These are phyloP conservation scores for Geotrichum armillariae DNA, from an alignment of 1,139 yeast species.

Conservation along the genomic window DNA sequence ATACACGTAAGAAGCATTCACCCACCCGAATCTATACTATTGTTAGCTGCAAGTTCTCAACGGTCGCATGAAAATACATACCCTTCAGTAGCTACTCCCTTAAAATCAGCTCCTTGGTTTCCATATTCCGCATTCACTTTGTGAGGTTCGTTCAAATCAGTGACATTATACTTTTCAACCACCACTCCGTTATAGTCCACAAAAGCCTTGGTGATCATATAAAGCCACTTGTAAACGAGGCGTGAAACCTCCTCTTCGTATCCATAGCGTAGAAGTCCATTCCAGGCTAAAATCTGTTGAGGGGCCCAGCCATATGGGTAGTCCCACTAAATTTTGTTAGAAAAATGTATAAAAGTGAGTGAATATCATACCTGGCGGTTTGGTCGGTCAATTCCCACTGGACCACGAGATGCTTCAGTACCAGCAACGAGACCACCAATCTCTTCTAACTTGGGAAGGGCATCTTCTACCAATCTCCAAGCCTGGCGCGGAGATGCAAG, in stretches of 20 bases:
- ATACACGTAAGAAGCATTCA: conserved; percentile 77
- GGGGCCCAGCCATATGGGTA: conserved; percentile 99
- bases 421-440: conserved; percentile 91
- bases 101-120: conserved; percentile 89
- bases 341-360: not conserved
- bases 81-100: conserved; percentile 95
- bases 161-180: conserved; percentile 93
- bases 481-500: conserved; percentile 78
- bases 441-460: conserved; percentile 75
- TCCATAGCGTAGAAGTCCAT: conserved; percentile 76
- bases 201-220: conserved; percentile 86
- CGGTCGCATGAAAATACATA: conserved; percentile 20
- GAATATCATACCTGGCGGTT: conserved; percentile 56
- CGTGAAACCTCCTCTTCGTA: conserved; percentile 65
- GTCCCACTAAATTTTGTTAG: conserved; percentile 63
- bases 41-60: conserved; percentile 7
- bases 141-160: conserved; percentile 81
- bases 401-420: conserved; percentile 74
- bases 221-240: conserved; percentile 83
- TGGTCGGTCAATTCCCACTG: conserved; percentile 66
- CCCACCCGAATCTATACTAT: conserved; percentile 66
- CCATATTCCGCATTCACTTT: conserved; percentile 96
- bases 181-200: conserved; percentile 94
- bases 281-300: conserved; percentile 94
- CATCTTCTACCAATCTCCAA: conserved; percentile 52